A percentile compares a stretch with the other conserved stretches of the same genome.
Evolutionary conservation across 2,329 filamentous ascomycete species (phyloP).

Genomic region (Fusarium decemcellulare): DNA sequence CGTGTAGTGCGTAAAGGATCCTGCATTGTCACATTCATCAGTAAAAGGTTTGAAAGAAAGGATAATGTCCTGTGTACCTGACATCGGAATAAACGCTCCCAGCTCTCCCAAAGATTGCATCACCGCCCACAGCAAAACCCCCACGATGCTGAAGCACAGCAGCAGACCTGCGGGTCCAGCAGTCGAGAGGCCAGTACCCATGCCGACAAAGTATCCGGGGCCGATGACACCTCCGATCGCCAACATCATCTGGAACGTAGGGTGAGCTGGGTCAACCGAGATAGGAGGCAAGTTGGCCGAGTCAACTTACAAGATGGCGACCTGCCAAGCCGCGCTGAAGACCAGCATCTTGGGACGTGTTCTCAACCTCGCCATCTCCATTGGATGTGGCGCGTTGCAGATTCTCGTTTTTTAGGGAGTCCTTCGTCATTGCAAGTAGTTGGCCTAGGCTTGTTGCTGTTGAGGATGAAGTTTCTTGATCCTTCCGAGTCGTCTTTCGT

Average conservation of each 20-base stretch:
- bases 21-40: not conserved
- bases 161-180: slow-evolving; percentile 17
- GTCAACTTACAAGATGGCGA: slow-evolving; percentile 4
- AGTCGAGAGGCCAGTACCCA: slow-evolving; percentile 23
- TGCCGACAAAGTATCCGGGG: slow-evolving; percentile 27
- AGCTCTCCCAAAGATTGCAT: slow-evolving; percentile 8
- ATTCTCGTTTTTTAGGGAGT: not conserved
- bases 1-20: not conserved
- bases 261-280: not conserved
- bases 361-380: not conserved
- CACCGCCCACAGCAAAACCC: slow-evolving; percentile 14
- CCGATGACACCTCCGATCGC: slow-evolving; percentile 27
- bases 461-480: not conserved
- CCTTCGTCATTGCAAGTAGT: not conserved
- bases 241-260: slow-evolving; percentile 21
- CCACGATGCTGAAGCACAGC: slow-evolving; percentile 17
- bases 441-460: not conserved
- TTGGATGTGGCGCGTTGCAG: not conserved
- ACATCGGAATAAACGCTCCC: slow-evolving; percentile 1
- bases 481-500: not conserved
- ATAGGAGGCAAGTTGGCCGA: not conserved
- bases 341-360: not conserved
- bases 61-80: not conserved
- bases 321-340: slow-evolving; percentile 4
- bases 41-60: not conserved